Conservation (phyloP, 2,329 filamentous ascomycete species). For the Cephalotrichum gorgonifer region DNA sequence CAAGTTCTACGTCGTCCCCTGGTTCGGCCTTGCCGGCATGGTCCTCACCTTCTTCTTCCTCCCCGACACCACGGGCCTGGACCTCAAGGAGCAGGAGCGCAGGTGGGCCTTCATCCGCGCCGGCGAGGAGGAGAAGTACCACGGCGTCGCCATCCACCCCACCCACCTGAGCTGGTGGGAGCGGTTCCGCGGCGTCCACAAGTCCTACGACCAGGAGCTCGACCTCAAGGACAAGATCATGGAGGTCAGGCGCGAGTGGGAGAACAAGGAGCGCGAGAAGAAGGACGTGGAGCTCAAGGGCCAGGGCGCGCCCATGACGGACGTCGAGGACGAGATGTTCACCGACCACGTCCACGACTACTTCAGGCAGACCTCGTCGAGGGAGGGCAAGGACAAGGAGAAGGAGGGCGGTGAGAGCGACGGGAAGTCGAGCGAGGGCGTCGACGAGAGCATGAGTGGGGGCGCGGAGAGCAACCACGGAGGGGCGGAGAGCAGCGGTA, state of each 20-base stretch:
- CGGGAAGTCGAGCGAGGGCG: neutral
- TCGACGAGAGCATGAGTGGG: neutral
- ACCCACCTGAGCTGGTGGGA: slow-evolving; percentile 85
- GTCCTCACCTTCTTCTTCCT: slow-evolving; percentile 76
- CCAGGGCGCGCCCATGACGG: slow-evolving; percentile 19
- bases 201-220: slow-evolving; percentile 70
- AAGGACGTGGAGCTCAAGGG: slow-evolving; percentile 33
- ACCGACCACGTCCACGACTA: slow-evolving; percentile 4
- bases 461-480: neutral
- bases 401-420: neutral
- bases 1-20: slow-evolving; percentile 88
- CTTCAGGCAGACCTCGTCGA: slow-evolving; percentile 1
- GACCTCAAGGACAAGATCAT: slow-evolving; percentile 79
- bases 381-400: neutral
- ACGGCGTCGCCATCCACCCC: slow-evolving; percentile 85
- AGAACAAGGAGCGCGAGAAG: slow-evolving; percentile 36
- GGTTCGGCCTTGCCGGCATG: slow-evolving; percentile 87
- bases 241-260: slow-evolving; percentile 64
- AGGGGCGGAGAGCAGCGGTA: too few species aligned
- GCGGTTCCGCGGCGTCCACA: slow-evolving; percentile 65
- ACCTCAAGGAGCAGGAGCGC: slow-evolving; percentile 94
- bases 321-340: slow-evolving; percentile 1
- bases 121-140: slow-evolving; percentile 72
- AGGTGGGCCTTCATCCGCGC: slow-evolving; percentile 80
- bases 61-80: slow-evolving; percentile 92